phyloP scores from a whole-genome alignment of 2,329 filamentous ascomycete species.

The Colletotrichum magnum region DNA sequence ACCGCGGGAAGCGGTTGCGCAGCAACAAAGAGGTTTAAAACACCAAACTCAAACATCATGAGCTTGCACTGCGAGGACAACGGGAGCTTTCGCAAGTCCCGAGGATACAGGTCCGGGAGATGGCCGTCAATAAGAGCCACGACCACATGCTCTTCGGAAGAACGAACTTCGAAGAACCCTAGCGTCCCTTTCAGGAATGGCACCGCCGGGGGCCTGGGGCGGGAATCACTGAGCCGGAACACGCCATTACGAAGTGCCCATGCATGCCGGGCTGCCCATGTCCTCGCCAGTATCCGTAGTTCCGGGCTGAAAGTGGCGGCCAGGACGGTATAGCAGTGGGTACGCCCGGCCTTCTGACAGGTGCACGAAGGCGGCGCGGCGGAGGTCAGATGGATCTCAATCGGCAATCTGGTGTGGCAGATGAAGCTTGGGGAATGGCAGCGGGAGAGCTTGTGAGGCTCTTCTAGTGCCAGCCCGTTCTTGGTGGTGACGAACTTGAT shows the following conservation, averaged over 20 bases:
- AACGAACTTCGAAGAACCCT: not conserved
- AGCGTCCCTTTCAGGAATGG: not conserved
- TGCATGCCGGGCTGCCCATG: conserved; percentile 12
- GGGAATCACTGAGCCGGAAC: conserved; percentile 19
- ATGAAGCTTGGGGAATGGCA: conserved; percentile 14
- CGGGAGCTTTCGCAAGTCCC: not conserved
- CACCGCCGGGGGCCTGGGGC: not conserved
- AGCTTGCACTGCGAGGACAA: not conserved
- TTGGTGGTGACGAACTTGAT: not conserved
- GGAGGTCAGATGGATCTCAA: conserved; percentile 34
- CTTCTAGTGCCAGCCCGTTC: conserved; percentile 1
- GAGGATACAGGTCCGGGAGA: not conserved
- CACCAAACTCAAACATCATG: not conserved
- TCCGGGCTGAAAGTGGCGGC: conserved; percentile 1
- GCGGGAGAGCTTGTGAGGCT: conserved; percentile 13
- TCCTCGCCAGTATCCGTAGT: not conserved
- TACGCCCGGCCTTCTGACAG: conserved; percentile 23
- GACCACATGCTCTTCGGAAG: not conserved
- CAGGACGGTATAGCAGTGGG: conserved; percentile 13
- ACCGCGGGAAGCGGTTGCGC: not conserved
- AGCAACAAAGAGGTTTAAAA: not conserved
- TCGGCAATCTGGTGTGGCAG: conserved; percentile 35
- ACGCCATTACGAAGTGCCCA: conserved; percentile 17
- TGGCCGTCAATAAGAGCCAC: not conserved
- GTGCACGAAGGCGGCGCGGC: conserved; percentile 25